Base-by-base conservation (phyloP, 345 rosid species). In the Kernera saxatilis region DNA sequence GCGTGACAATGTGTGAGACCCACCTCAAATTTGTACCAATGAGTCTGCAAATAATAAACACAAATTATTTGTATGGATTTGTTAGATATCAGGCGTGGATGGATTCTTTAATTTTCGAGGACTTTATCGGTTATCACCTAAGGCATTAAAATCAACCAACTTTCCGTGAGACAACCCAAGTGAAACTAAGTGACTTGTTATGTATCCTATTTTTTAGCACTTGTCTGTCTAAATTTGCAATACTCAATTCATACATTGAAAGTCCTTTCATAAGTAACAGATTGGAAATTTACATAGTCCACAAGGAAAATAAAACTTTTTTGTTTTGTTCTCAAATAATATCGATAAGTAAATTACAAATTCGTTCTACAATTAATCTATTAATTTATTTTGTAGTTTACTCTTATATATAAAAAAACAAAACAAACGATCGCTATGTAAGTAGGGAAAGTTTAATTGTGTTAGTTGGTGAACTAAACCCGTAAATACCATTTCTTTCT, bases 391-490 rank as follows among this genome's bases (percentile, higher is more conserved):
- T n/a, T n/a, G n/a, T n/a, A n/a, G n/a, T n/a, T n/a, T n/a, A n/a
- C n/a, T n/a, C n/a, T n/a, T n/a, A n/a, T n/a, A n/a, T n/a, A n/a
- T n/a, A n/a, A n/a, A n/a, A n/a, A n/a, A n/a, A n/a, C n/a, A n/a
- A 45, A 37, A 46, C 45, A 69, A 57, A 45, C 8, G 40, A 70
- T 50, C 33, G n/a, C 27, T 62, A 39, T n/a, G 56, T 44, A 25
- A 62, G 67, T 17, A 52, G 37, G 40, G 46, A 55, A 22, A 32
- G 45, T 35, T 56, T 37, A 21, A 67, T 59, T 68, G 69, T 50
- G 52, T 51, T 23, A 68, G 78, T 75, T 43, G 74, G 49, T 75
- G 58, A 75, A 68, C 74, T 75, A 60, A 67, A 75, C 57, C 69
- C 17, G 26, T 51, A 58, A 40, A 41, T 40, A 73, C 36, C 65